These are phyloP conservation scores for Asterophora parasitica DNA, from an alignment of 768 basidiomycete genomes.

Conservation along the genomic window DNA sequence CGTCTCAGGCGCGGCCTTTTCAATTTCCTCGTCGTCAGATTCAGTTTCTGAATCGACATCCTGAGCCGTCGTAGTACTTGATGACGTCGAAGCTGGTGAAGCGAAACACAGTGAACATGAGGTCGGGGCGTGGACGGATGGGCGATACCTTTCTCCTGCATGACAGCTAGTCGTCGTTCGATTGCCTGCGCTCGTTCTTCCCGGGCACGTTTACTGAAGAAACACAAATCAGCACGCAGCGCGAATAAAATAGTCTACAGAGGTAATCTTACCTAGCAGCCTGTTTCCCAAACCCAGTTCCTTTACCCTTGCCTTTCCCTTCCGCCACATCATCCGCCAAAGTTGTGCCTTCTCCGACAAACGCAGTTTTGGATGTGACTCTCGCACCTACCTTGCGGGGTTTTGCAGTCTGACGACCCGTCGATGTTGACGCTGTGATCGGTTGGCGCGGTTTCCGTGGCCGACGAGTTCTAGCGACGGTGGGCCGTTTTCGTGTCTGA, in stretches of 20 bases:
- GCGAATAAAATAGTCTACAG: too few species aligned
- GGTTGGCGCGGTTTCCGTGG: slow-evolving; percentile 20
- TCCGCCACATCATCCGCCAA: slow-evolving; percentile 41
- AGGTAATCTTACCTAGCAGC: slow-evolving; percentile 32
- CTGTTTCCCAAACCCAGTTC: slow-evolving; percentile 66
- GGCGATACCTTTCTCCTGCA: slow-evolving; percentile 29
- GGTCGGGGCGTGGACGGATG: neutral
- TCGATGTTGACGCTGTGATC: slow-evolving; percentile 49
- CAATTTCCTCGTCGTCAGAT: slow-evolving; percentile 24
- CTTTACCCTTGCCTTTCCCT: slow-evolving; percentile 30
- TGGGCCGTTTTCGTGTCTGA: slow-evolving; percentile 57
- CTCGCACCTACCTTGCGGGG: slow-evolving; percentile 70
- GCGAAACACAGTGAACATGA: neutral
- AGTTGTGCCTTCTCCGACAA: slow-evolving; percentile 50
- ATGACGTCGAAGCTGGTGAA: neutral
- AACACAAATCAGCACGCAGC: neutral
- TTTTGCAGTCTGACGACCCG: slow-evolving; percentile 59
- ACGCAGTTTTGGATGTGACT: slow-evolving; percentile 57
- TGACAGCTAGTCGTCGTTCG: slow-evolving; percentile 51
- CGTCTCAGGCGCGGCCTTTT: slow-evolving; percentile 33
- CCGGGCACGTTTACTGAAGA: slow-evolving; percentile 65
- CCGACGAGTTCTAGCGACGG: slow-evolving; percentile 38
- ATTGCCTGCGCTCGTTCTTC: slow-evolving; percentile 77
- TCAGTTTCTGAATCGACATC: slow-evolving; percentile 25
- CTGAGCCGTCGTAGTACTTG: neutral